phyloP scores from a whole-genome alignment of 2,329 filamentous ascomycete genomes.

The Ustulina deusta region DNA sequence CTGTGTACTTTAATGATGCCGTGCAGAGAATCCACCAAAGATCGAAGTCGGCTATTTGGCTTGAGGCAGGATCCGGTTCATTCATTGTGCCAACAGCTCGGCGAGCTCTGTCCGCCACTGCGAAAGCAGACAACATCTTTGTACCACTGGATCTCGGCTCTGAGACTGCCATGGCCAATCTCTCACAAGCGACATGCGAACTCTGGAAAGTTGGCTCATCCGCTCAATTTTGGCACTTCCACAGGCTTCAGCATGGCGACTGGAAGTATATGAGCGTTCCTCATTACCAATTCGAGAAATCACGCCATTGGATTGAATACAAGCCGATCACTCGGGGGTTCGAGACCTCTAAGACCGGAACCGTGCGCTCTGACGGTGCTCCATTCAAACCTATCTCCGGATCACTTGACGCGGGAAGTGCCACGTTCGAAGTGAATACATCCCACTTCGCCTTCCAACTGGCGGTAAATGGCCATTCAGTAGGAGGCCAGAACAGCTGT shows the following conservation, averaged over 20 bases:
- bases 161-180: neutral
- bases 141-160: conserved; percentile 7
- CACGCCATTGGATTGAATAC: conserved; percentile 28
- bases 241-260: neutral
- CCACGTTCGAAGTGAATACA: conserved; percentile 21
- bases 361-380: neutral
- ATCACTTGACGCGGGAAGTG: neutral
- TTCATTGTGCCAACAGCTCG: conserved; percentile 51
- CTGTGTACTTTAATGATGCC: conserved; percentile 36
- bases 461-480: conserved; percentile 9
- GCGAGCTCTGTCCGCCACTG: conserved; percentile 57
- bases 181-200: conserved; percentile 11
- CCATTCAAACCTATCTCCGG: neutral
- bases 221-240: conserved; percentile 17
- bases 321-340: neutral
- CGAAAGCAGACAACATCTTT: conserved; percentile 2
- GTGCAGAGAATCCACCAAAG: conserved; percentile 20
- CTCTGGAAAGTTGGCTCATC: conserved; percentile 19
- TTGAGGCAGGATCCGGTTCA: conserved; percentile 34
- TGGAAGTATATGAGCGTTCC: conserved; percentile 15
- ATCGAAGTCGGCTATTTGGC: conserved; percentile 16
- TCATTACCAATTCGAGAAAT: conserved; percentile 29
- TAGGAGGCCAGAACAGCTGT: neutral
- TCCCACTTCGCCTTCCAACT: conserved; percentile 12
- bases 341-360: neutral